A percentile compares a stretch with the other conserved stretches of the same genome.
Evolutionary conservation across 371 early-diverging fungal genomes (phyloP).

Genomic region (Circinella umbellata): DNA sequence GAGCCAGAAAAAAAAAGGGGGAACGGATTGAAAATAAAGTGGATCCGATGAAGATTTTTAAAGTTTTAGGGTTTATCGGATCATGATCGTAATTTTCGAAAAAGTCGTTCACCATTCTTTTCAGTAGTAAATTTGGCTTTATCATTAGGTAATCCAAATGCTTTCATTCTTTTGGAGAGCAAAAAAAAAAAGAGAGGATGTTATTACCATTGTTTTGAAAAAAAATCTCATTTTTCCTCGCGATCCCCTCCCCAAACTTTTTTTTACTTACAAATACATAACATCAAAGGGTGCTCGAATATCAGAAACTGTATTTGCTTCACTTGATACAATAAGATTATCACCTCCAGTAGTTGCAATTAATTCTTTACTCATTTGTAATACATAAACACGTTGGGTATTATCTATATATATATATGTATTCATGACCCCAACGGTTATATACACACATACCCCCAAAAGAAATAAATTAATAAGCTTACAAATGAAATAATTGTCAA

Average conservation of each 20-base stretch:
- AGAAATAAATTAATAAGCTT: neutral
- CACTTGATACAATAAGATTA: constrained; percentile 37
- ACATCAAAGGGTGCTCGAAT: constrained; percentile 35
- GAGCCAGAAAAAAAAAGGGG: too few relatives aligned
- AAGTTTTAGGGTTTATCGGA: neutral
- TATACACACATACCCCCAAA: neutral
- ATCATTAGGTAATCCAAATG: constrained; percentile 43
- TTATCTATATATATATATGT: constrained; percentile 25
- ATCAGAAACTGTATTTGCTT: constrained; percentile 34
- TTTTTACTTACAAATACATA: constrained; percentile 37
- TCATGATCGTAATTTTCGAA: constrained; percentile 9
- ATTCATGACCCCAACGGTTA: neutral
- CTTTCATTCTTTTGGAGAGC: constrained; percentile 28
- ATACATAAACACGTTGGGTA: constrained; percentile 31
- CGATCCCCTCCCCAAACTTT: too few relatives aligned
- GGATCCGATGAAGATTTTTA: too few relatives aligned
- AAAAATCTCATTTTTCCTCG: too few relatives aligned
- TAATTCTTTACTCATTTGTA: constrained; percentile 35
- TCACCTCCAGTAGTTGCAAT: constrained; percentile 25
- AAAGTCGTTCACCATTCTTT: constrained; percentile 31
- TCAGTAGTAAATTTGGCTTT: constrained; percentile 36
- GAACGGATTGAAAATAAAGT: too few relatives aligned
- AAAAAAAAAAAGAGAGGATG: too few relatives aligned
- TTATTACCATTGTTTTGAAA: too few relatives aligned
- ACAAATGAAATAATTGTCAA: neutral